These are phyloP conservation scores for Trichosporon sp. DNA, from an alignment of 1,284 basidiomycete species.

Conservation along the genomic window DNA sequence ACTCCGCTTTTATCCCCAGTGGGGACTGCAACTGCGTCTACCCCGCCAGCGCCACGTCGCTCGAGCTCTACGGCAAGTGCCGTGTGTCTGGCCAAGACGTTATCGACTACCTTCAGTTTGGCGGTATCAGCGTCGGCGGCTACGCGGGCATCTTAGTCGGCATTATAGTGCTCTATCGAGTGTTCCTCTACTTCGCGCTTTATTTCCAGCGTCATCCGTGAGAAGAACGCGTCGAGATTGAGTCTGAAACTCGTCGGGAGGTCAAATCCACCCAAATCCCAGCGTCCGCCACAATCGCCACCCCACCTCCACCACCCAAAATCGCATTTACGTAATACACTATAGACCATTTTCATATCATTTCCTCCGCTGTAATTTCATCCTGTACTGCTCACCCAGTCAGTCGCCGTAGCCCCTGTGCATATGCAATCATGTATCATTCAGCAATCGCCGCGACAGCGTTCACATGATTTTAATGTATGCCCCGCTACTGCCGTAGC, in stretches of 20 bases:
- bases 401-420: slow-evolving; percentile 3
- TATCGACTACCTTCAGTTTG: slow-evolving; percentile 41
- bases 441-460: background rate
- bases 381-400: slow-evolving; percentile 11
- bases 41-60: slow-evolving; percentile 37
- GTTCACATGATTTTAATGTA: background rate
- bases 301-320: background rate
- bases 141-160: slow-evolving; percentile 52
- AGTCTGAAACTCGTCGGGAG: background rate
- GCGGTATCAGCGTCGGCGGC: slow-evolving; percentile 34
- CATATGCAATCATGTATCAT: slow-evolving; percentile 6
- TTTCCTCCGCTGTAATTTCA: background rate
- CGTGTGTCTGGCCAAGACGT: slow-evolving; percentile 45
- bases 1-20: slow-evolving; percentile 24
- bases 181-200: slow-evolving; percentile 43
- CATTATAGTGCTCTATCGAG: slow-evolving; percentile 50
- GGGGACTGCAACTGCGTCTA: slow-evolving; percentile 28
- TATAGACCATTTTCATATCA: background rate
- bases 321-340: background rate
- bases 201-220: slow-evolving; percentile 15
- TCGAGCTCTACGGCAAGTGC: slow-evolving; percentile 59
- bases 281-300: background rate
- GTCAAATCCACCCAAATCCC: background rate
- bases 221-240: background rate
- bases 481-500: background rate